Conservation (phyloP, 441 rosid genomes). For the Brassica hybrid region DNA sequence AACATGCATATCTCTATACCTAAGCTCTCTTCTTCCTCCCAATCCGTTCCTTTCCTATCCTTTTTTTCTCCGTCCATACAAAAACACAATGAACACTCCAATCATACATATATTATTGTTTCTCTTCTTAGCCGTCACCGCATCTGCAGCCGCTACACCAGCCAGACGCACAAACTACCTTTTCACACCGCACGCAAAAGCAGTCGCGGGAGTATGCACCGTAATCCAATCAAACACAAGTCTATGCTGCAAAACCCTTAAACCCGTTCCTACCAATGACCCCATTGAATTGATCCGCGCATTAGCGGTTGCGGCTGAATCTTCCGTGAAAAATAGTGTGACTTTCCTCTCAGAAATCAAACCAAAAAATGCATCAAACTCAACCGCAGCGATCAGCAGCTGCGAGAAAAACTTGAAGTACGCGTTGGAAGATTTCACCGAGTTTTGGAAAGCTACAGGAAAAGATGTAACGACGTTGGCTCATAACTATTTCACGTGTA, state of each 20-base stretch:
- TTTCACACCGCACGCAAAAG: constrained; percentile 2
- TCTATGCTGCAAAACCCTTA: constrained; percentile 9
- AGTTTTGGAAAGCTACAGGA: constrained; percentile 1
- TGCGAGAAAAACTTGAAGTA: neutral
- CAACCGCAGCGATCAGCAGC: constrained; percentile 1
- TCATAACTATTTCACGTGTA: neutral
- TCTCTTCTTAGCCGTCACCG: neutral
- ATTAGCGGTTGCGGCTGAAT: constrained; percentile 5
- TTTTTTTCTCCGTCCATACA: neutral
- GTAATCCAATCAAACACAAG: neutral
- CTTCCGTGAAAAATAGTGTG: constrained; percentile 2
- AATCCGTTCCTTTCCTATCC: neutral
- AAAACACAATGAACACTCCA: neutral
- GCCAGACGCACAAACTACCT: neutral
- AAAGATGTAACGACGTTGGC: constrained; percentile 2
- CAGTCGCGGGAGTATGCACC: constrained; percentile 1
- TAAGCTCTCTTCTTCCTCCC: neutral
- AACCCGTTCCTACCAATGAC: neutral
- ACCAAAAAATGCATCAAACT: neutral
- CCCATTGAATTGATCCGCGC: neutral
- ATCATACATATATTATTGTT: neutral
- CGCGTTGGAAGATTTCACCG: neutral
- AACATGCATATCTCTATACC: neutral
- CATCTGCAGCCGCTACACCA: neutral
- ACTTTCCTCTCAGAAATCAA: neutral